Evolutionary conservation across 1,284 basidiomycete species (phyloP), one percentile per base, ranked within the genome.

Genomic region (Trametes versicolor): DNA sequence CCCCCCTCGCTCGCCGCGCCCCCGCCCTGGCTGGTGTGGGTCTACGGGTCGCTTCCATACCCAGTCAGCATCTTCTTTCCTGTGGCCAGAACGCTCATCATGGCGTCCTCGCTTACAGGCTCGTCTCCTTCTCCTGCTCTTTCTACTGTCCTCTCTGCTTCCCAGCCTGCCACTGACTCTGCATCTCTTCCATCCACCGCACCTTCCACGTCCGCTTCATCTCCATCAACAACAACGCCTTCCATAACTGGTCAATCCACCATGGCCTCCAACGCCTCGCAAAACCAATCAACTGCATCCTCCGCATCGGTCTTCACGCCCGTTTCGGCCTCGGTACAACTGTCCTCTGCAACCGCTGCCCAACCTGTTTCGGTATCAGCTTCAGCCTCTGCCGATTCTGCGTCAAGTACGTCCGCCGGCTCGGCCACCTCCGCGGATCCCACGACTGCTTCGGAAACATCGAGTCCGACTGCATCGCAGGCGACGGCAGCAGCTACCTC

Each of bases 121-220:
- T 48, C 58, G 32, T 58, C 53, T 19, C 37, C 55, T 51, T 62
- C 45, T 51, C 39, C 60, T 57, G 2, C 57, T 56, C 53, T 58
- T 67, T 59, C 64, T 63, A 59, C 65, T 65, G 32, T 45, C 36
- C 9, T 41, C 37, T 59, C 63, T 61, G 19, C 39, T 54, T 64
- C 67, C 41, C 58, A 37, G 60, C 50, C 59, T 59, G 49, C 50
- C 60, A 69, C 67, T 66, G 62, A 66, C 67, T 23, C 62, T 62
- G 9, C 47, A 36, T 37, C 64, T 52, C 34, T n/a, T 54, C 55
- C 58, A 36, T 56, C 63, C 29, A 48, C 47, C 43, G 32, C 43
- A 23, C 12, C 63, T 55, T 49, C 59, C 29, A 17, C 56, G 10
- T 27, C 62, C 43, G n/a, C 59, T 19, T 47, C 58, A 17, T 25